A percentile compares a stretch with the other conserved stretches of the same genome.
Evolutionary conservation across 1,284 basidiomycete genomes (phyloP).

Genomic region (Malassezia obtusa): DNA sequence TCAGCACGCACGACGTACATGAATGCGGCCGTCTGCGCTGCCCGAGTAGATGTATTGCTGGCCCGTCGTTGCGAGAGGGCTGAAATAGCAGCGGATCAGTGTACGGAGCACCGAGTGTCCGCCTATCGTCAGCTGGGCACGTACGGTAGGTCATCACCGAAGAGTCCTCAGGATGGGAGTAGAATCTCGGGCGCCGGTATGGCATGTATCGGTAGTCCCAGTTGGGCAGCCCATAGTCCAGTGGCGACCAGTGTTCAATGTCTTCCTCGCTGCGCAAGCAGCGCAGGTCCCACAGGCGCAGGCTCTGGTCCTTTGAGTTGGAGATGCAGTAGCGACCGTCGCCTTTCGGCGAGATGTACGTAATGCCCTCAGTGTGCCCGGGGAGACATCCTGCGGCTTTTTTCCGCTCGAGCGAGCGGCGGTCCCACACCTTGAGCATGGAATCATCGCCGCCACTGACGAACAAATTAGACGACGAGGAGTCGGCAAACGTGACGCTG

Average conservation of each 20-base stretch:
- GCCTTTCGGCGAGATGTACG: conserved; percentile 51
- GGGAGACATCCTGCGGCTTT: conserved; percentile 84
- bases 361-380: conserved; percentile 70
- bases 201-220: conserved; percentile 68
- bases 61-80: conserved; percentile 80
- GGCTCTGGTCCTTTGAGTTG: conserved; percentile 93
- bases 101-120: conserved; percentile 87
- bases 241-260: conserved; percentile 55
- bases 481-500: conserved; percentile 85
- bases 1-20: conserved; percentile 24
- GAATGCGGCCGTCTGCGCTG: conserved; percentile 59
- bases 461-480: conserved; percentile 79
- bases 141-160: conserved; percentile 77
- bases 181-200: conserved; percentile 53
- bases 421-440: conserved; percentile 89
- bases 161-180: conserved; percentile 66
- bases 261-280: conserved; percentile 73
- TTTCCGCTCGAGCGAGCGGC: conserved; percentile 65
- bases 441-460: conserved; percentile 88
- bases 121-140: not conserved
- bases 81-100: conserved; percentile 90
- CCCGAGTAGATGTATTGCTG: conserved; percentile 89
- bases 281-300: conserved; percentile 86
- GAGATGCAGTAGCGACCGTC: conserved; percentile 91
- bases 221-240: conserved; percentile 57